A percentile compares a stretch with the other conserved stretches of the same genome.
phyloP scores from a whole-genome alignment of 2,329 filamentous ascomycete genomes.

The Rhinocladiella mackenziei region DNA sequence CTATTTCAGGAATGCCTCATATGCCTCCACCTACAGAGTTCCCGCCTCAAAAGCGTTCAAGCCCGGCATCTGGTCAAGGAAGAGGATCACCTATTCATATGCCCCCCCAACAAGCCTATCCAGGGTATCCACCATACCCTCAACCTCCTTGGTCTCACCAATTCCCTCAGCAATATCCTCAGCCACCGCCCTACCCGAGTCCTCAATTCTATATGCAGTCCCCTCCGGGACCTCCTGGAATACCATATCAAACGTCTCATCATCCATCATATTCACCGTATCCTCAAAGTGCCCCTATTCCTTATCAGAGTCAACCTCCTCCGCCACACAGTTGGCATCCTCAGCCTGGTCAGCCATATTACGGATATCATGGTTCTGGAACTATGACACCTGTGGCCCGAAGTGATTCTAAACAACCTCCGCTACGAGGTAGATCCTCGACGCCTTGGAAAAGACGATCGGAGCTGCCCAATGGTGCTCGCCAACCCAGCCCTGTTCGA shows the following conservation, averaged over 20 bases:
- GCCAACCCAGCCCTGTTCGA: slow-evolving; percentile 24
- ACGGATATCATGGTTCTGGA: slow-evolving; percentile 23
- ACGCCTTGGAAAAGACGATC: slow-evolving; percentile 28
- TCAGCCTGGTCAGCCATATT: slow-evolving; percentile 19
- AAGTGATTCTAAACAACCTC: slow-evolving; percentile 11
- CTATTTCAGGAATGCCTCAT: slow-evolving; percentile 18
- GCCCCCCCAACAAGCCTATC: slow-evolving; percentile 24
- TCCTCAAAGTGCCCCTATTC: slow-evolving; percentile 26
- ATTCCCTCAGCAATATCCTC: slow-evolving; percentile 18
- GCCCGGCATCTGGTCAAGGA: slow-evolving; percentile 19
- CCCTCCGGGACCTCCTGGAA: slow-evolving; percentile 8
- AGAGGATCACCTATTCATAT: slow-evolving; percentile 27
- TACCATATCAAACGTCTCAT: slow-evolving; percentile 25
- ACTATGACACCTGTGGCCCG: slow-evolving; percentile 24
- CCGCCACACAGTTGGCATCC: slow-evolving; percentile 22
- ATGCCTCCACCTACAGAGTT: slow-evolving; percentile 27
- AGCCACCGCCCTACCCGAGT: slow-evolving; percentile 19
- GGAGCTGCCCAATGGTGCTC: slow-evolving; percentile 7
- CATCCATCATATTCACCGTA: slow-evolving; percentile 26
- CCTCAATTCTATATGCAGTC: slow-evolving; percentile 22
- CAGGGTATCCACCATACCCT: slow-evolving; percentile 23
- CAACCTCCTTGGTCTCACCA: slow-evolving; percentile 28
- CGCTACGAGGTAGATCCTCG: slow-evolving; percentile 20
- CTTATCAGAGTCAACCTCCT: slow-evolving; percentile 21
- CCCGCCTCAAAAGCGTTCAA: slow-evolving; percentile 17